These are phyloP conservation scores for Stachybotrys elegans DNA, from an alignment of 2,329 filamentous ascomycete species.

Conservation along the genomic window DNA sequence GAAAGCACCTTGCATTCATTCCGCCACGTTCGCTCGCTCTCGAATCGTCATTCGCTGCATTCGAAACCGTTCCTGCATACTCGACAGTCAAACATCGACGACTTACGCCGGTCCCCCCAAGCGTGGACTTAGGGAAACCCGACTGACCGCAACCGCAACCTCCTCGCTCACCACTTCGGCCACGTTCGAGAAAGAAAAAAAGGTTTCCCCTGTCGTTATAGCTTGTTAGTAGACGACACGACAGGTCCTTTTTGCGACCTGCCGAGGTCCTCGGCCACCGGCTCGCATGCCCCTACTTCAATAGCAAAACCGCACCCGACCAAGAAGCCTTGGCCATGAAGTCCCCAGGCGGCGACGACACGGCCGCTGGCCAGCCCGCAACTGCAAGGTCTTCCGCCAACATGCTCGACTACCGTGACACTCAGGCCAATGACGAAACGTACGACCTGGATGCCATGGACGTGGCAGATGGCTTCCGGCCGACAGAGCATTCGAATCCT, in stretches of 20 bases:
- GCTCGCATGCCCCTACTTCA: not conserved
- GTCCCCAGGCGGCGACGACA: conserved; percentile 30
- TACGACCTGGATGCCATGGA: conserved; percentile 45
- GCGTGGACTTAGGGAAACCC: too few relatives aligned
- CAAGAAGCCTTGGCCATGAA: conserved; percentile 31
- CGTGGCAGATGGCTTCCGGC: conserved; percentile 49
- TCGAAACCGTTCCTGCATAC: too few relatives aligned
- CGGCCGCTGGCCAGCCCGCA: conserved; percentile 34
- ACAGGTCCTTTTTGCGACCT: conserved; percentile 2
- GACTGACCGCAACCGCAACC: too few relatives aligned
- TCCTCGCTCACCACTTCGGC: too few relatives aligned
- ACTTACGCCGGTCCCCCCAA: too few relatives aligned
- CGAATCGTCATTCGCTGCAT: too few relatives aligned
- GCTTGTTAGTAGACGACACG: conserved; percentile 1
- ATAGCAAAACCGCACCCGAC: conserved; percentile 15
- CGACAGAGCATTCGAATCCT: conserved; percentile 15
- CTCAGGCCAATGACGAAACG: conserved; percentile 36
- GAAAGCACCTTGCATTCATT: too few relatives aligned
- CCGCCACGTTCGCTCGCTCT: too few relatives aligned
- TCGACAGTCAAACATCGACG: too few relatives aligned
- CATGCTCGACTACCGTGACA: conserved; percentile 23
- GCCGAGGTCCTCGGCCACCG: not conserved
- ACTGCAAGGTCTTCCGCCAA: conserved; percentile 38
- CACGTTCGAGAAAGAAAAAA: too few relatives aligned
- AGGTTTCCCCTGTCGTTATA: too few relatives aligned